Conservation (phyloP, 768 basidiomycete species). For the Agrocybe pediades region DNA sequence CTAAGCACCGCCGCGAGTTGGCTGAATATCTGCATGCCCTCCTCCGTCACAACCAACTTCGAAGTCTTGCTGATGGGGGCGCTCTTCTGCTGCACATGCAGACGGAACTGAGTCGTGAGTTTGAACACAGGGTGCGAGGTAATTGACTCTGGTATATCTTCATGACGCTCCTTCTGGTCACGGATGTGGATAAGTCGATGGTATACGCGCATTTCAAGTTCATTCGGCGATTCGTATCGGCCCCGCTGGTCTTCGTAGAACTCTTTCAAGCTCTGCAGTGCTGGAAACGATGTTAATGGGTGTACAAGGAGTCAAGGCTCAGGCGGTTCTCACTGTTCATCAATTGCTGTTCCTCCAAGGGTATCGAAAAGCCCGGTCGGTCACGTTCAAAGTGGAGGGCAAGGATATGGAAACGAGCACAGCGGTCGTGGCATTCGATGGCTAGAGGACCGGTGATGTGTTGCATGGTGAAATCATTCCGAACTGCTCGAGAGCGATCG, state of each 20-base stretch:
- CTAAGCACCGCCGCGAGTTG: conserved; percentile 63
- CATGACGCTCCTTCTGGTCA: conserved; percentile 76
- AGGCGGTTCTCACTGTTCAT: conserved; percentile 83
- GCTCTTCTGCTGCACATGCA: conserved; percentile 78
- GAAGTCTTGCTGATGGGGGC: conserved; percentile 74
- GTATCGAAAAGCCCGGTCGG: conserved; percentile 54
- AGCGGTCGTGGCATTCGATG: conserved; percentile 91
- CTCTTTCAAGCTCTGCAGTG: conserved; percentile 89
- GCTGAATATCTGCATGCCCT: conserved; percentile 70
- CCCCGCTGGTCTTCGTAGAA: conserved; percentile 86
- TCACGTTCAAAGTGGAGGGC: conserved; percentile 72
- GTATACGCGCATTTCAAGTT: conserved; percentile 96
- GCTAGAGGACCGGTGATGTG: conserved; percentile 74
- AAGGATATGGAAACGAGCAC: conserved; percentile 91
- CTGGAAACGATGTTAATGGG: conserved; percentile 39
- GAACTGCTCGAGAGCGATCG: conserved; percentile 86
- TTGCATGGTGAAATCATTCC: conserved; percentile 96
- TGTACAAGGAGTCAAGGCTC: background rate
- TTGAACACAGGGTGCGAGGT: conserved; percentile 76
- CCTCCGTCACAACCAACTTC: conserved; percentile 57
- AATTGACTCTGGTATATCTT: conserved; percentile 69
- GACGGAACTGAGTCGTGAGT: conserved; percentile 78
- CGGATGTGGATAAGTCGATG: conserved; percentile 91
- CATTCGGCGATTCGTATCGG: conserved; percentile 71
- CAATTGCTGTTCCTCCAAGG: conserved; percentile 84